Evolutionary conservation across 495 filamentous ascomycete genomes (phyloP).

Genomic region (Talaromyces liani): DNA sequence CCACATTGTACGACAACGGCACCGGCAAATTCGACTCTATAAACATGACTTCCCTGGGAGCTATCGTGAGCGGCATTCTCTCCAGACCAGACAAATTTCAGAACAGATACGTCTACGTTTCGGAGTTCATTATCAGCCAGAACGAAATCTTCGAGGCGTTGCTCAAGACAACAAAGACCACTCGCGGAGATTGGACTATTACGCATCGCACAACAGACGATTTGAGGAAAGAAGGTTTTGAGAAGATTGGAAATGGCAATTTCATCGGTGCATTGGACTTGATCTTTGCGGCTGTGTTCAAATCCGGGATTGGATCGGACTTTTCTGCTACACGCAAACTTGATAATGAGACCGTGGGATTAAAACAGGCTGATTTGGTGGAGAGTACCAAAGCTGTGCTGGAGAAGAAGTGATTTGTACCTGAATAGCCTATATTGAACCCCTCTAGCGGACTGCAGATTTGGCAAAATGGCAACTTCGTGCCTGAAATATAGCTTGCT

Average conservation of each 20-base stretch:
- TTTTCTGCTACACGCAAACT: constrained; percentile 2
- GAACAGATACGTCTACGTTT: constrained; percentile 3
- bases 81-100: background rate
- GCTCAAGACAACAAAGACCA: background rate
- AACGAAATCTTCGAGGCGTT: constrained; percentile 5
- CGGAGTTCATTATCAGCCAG: background rate
- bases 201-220: background rate
- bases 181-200: background rate
- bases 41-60: background rate
- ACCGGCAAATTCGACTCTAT: constrained; percentile 2
- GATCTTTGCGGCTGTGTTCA: background rate
- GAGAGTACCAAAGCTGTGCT: background rate
- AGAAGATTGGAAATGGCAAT: background rate
- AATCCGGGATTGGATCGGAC: background rate
- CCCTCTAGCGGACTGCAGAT: constrained; percentile 38
- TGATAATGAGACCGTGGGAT: background rate
- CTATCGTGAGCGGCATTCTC: background rate
- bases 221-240: background rate
- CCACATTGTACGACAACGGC: constrained; percentile 3
- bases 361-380: background rate
- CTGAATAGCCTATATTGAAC: background rate
- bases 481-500: no score
- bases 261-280: background rate
- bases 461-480: no score
- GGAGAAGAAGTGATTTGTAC: background rate